These are phyloP conservation scores for Fusarium devonianum DNA, from an alignment of 2,329 filamentous ascomycete species.

Conservation along the genomic window DNA sequence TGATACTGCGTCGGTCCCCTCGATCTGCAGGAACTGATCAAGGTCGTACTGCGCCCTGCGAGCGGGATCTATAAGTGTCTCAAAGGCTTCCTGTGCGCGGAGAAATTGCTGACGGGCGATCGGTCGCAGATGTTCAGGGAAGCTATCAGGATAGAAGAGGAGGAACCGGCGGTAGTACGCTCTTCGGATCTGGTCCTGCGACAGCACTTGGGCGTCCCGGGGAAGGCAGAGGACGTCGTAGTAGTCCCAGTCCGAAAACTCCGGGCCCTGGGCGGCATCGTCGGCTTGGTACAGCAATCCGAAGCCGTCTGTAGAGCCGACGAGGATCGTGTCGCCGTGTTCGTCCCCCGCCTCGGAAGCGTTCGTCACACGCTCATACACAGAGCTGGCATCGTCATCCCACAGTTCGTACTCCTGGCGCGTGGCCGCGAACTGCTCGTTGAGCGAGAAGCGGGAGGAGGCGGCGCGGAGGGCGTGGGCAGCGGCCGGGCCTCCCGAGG, in stretches of 20 bases:
- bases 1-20: slow-evolving; percentile 32
- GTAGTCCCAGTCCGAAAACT: slow-evolving; percentile 43
- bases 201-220: slow-evolving; percentile 38
- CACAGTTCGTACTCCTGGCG: slow-evolving; percentile 56
- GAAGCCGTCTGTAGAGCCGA: slow-evolving; percentile 22
- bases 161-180: slow-evolving; percentile 56
- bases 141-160: slow-evolving; percentile 53
- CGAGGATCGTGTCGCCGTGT: slow-evolving; percentile 18
- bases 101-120: slow-evolving; percentile 52
- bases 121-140: slow-evolving; percentile 50
- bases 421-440: slow-evolving; percentile 57
- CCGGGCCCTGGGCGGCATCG: background rate
- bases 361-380: slow-evolving; percentile 46
- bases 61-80: slow-evolving; percentile 55
- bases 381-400: slow-evolving; percentile 56
- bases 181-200: slow-evolving; percentile 48
- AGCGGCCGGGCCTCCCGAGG: slow-evolving; percentile 21
- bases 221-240: slow-evolving; percentile 57
- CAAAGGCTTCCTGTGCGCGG: slow-evolving; percentile 54
- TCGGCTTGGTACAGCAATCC: slow-evolving; percentile 9
- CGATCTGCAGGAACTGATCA: slow-evolving; percentile 32
- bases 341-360: slow-evolving; percentile 38
- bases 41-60: slow-evolving; percentile 53
- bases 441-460: slow-evolving; percentile 56
- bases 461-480: slow-evolving; percentile 45